Evolutionary conservation across 139 green algal species (phyloP), one percentile per base, ranked within the genome.

Genomic region (Picochlorum sp.): DNA sequence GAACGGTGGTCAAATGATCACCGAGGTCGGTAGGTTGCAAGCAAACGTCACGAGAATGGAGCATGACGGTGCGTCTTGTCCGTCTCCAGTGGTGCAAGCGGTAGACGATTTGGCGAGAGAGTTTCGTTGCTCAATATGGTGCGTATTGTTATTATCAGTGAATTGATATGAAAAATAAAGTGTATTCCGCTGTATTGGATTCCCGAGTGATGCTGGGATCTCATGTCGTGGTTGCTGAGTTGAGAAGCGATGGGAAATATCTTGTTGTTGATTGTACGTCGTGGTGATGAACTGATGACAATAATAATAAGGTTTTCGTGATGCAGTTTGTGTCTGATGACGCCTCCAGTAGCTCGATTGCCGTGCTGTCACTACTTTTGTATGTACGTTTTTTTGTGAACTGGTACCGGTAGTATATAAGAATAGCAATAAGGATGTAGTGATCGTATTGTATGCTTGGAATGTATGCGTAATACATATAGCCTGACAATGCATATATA

Each of bases 321-420:
- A 26, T 47, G 39, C 10, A 47, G 39, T 47, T 14, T 47, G 14
- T 26, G 39, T 47, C 39, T 47, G 7, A 47, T 78, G 36, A 31
- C 52, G 7, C 5, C 45, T 0, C 72, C 72, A 1, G 58, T 66
- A 24, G 67, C 63, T 3, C 57, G 72, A 9, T 58, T 73, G 6
- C 50, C 65, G 2, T 80, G 72, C 53, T 80, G 68, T 58, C 72
- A 80, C 68, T 80, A 78, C 58, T 76, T 80, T 33, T 79, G 72
- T 52, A 50, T 43, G 71, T 79, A 53, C 70, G 71, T 58, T 9
- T 6, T 7, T 45, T 52, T 28, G 16, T 58, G 9, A 31, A 18
- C 47, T 55, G 10, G 12, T 55, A 12, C 12, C 47, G 9, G 10
- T 41, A 12, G 35, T 41, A 41, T 41, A 41, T 41, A 41, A 12